Percentiles rank a stretch among this genome's conserved stretches.
Evolutionary conservation across 2,329 filamentous ascomycete species (phyloP).

Genomic region (Phaeosphaeriaceae sp.): DNA sequence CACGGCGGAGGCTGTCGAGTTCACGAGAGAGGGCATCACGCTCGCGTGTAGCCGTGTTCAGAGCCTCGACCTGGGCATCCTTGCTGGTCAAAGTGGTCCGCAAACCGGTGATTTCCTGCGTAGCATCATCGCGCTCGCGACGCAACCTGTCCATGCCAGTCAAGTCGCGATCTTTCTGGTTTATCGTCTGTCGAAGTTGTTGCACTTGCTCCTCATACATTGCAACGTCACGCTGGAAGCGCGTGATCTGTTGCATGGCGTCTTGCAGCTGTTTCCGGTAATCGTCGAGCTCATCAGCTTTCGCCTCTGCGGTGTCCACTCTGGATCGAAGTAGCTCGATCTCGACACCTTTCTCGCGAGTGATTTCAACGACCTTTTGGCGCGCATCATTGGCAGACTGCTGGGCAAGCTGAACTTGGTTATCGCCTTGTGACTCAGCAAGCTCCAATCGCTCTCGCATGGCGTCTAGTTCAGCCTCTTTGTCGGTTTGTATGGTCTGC

Average conservation of each 20-base stretch:
- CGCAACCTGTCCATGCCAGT: slow-evolving; percentile 33
- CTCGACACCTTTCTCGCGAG: slow-evolving; percentile 48
- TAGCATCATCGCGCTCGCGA: slow-evolving; percentile 43
- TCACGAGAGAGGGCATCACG: slow-evolving; percentile 37
- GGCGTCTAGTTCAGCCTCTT: slow-evolving; percentile 51
- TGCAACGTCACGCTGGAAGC: slow-evolving; percentile 35
- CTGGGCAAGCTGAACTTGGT: slow-evolving; percentile 49
- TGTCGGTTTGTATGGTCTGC: slow-evolving; percentile 38
- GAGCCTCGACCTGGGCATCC: slow-evolving; percentile 37
- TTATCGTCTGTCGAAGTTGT: slow-evolving; percentile 37
- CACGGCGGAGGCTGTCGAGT: slow-evolving; percentile 38
- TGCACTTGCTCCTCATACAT: slow-evolving; percentile 42
- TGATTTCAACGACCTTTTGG: slow-evolving; percentile 46
- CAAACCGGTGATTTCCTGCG: slow-evolving; percentile 39
- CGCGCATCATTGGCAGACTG: slow-evolving; percentile 49
- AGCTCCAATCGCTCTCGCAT: slow-evolving; percentile 50
- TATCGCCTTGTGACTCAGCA: slow-evolving; percentile 50
- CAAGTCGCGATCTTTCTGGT: slow-evolving; percentile 40
- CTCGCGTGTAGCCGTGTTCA: slow-evolving; percentile 39
- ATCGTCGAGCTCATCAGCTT: slow-evolving; percentile 46
- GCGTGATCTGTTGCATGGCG: slow-evolving; percentile 42
- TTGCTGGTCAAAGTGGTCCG: slow-evolving; percentile 38
- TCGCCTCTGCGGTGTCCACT: slow-evolving; percentile 44
- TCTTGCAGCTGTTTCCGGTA: slow-evolving; percentile 44
- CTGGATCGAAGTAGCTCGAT: slow-evolving; percentile 45